A percentile compares a stretch with the other conserved stretches of the same genome.
Evolutionary conservation across 768 basidiomycete genomes (phyloP).

Genomic region (Trametes gibbosa): DNA sequence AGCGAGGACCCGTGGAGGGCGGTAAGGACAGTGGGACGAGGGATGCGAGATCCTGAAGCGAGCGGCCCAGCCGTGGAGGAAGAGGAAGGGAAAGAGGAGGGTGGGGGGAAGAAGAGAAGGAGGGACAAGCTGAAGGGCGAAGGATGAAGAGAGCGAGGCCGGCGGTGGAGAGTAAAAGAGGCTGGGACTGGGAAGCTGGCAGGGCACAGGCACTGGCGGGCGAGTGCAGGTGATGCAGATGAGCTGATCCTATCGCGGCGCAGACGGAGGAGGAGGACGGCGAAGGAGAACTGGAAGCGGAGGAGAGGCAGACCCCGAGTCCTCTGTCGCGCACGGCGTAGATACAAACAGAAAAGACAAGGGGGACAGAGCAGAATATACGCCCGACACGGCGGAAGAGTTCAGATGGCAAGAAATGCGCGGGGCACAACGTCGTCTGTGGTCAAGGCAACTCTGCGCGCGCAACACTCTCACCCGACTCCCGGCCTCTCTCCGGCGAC

Average conservation of each 20-base stretch:
- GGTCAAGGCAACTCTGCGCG: conserved; percentile 48
- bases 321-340: conserved; percentile 10
- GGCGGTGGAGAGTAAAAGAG: conserved; percentile 9
- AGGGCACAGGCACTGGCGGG: conserved; percentile 10
- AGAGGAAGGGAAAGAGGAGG: conserved; percentile 10
- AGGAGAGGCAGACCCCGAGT: conserved; percentile 11
- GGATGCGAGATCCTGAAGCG: conserved; percentile 28
- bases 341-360: conserved; percentile 13
- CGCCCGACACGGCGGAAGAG: conserved; percentile 12
- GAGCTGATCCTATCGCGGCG: conserved; percentile 20
- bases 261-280: neutral
- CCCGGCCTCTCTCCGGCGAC: conserved; percentile 1
- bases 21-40: conserved; percentile 40
- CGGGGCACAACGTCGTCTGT: conserved; percentile 37
- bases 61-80: conserved; percentile 57
- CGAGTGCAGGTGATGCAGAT: conserved; percentile 20
- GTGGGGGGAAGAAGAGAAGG: conserved; percentile 7
- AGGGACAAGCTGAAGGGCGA: neutral
- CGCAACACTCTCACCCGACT: neutral
- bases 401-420: conserved; percentile 23
- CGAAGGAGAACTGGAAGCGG: neutral
- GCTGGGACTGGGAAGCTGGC: conserved; percentile 12
- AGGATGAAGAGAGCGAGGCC: conserved; percentile 11
- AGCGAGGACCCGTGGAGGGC: conserved; percentile 2
- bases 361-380: no score